These are phyloP conservation scores for Rhizophora apiculata DNA, from an alignment of 345 rosid species.

Conservation along the genomic window DNA sequence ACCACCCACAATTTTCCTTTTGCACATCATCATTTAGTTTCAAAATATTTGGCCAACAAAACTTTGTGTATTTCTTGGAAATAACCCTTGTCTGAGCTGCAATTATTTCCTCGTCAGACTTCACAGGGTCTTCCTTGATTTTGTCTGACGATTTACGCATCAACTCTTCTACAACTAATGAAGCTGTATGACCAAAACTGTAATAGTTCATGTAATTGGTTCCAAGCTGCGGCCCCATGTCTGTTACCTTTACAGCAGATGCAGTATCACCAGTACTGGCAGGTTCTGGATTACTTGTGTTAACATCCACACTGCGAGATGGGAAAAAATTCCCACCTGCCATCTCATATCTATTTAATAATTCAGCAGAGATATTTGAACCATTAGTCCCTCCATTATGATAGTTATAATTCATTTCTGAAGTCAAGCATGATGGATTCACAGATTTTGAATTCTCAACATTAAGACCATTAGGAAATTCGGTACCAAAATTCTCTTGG, in stretches of 20 bases:
- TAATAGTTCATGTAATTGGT: slow-evolving; percentile 64
- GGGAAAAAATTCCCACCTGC: slow-evolving; percentile 25
- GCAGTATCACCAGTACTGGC: slow-evolving; percentile 24
- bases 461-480: slow-evolving; percentile 34
- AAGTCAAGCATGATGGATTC: slow-evolving; percentile 42
- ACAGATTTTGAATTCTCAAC: slow-evolving; percentile 26
- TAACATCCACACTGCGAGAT: slow-evolving; percentile 36
- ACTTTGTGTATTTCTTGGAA: slow-evolving; percentile 55
- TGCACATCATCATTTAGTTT: slow-evolving; percentile 35
- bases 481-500: slow-evolving; percentile 38
- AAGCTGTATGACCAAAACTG: slow-evolving; percentile 66
- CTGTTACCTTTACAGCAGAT: slow-evolving; percentile 30
- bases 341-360: slow-evolving; percentile 29
- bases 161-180: slow-evolving; percentile 63
- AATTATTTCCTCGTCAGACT: slow-evolving; percentile 66
- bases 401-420: slow-evolving; percentile 20
- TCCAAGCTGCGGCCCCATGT: slow-evolving; percentile 31
- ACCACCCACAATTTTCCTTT: slow-evolving; percentile 97
- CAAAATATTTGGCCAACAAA: slow-evolving; percentile 54
- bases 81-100: slow-evolving; percentile 71
- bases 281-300: slow-evolving; percentile 28
- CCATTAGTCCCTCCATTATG: slow-evolving; percentile 16
- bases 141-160: slow-evolving; percentile 47
- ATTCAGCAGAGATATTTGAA: slow-evolving; percentile 20
- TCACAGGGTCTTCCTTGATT: slow-evolving; percentile 31